Base-by-base conservation (phyloP, 306 rosid species). In the Castanopsis chinensis region DNA sequence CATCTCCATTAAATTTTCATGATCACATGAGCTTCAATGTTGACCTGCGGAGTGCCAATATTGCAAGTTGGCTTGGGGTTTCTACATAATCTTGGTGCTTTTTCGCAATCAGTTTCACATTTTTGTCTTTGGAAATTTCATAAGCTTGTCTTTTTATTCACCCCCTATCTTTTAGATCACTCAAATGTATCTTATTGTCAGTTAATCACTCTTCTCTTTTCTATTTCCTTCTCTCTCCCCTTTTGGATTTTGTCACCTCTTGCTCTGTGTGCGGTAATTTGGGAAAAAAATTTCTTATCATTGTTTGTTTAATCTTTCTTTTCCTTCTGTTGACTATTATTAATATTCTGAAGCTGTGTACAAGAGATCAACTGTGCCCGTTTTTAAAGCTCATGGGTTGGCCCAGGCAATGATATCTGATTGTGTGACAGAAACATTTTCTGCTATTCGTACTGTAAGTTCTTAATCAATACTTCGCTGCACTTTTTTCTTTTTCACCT, bases 381-480 rank as follows among this genome's bases (percentile, higher is more conserved):
- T 93, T 78, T 95, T 93, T 74, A 86, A 83, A 90, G 92, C 90
- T 12, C 94, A 95, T 87, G 99, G 99, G 25, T 67, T 87, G 89
- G 97, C 90, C 33, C 98, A 93, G 85, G 98, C 98, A 83, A 81
- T 91, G 71, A 91, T 95, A 73, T 86, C 99, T 78, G 99, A 95
- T 72, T 93, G 96, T 82, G 92, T 89, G 35, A 59, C 97, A 33
- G 99, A 95, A 87, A 95, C 99, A 51, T 90, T 95, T 86, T 90
- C 99, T 76, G 97, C 99, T 23, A 95, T 95, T 84, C 94, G 97
- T 72, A 95, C 99, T 58, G 99, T 95, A 86, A 90, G 99, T 89
- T 79, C 67, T 58, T 71, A 55, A 17, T 20, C 57, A 71, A 6
- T 67, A 41, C 18, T 78, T 53, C 27, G 53, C 27, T 78, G 59